phyloP scores from a whole-genome alignment of 169 alveolate species.

The Theileria luwenshuni region DNA sequence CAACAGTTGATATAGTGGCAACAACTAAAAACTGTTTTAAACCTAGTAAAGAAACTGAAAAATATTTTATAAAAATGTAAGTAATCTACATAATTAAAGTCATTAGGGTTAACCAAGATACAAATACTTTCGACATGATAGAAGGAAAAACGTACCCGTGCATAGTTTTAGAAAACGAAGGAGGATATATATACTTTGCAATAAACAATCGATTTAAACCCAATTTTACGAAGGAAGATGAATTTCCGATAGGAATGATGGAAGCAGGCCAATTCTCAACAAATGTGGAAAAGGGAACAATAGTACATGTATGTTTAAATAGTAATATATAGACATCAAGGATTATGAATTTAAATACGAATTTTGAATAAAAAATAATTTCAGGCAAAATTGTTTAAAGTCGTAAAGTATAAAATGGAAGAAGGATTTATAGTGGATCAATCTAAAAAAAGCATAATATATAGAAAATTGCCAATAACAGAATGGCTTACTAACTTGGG shows the following conservation, averaged over 20 bases:
- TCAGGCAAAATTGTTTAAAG: constrained; percentile 16
- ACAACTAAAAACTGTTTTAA: constrained; percentile 43
- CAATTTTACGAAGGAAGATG: constrained; percentile 49
- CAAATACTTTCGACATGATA: constrained; percentile 37
- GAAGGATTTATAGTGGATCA: background rate
- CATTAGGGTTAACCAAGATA: constrained; percentile 23
- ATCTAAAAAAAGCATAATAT: background rate
- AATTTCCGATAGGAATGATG: constrained; percentile 59
- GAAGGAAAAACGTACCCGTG: constrained; percentile 41
- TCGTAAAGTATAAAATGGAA: background rate
- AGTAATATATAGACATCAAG: constrained; percentile 23
- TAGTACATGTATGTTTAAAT: constrained; percentile 35
- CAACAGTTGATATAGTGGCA: background rate
- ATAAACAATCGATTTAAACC: constrained; percentile 34
- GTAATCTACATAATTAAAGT: background rate
- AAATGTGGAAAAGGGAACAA: constrained; percentile 17
- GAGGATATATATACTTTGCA: constrained; percentile 60
- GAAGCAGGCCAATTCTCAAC: constrained; percentile 46
- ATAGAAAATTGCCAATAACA: constrained; percentile 1
- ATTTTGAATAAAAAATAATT: constrained; percentile 1
- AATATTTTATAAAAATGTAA: constrained; percentile 31
- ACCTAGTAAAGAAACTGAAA: constrained; percentile 29
- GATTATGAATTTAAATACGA: constrained; percentile 23
- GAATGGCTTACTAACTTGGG: constrained; percentile 18
- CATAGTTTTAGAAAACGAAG: constrained; percentile 50